Evolutionary conservation across 495 filamentous ascomycete species (phyloP).

Genomic region (Daldinia loculata): DNA sequence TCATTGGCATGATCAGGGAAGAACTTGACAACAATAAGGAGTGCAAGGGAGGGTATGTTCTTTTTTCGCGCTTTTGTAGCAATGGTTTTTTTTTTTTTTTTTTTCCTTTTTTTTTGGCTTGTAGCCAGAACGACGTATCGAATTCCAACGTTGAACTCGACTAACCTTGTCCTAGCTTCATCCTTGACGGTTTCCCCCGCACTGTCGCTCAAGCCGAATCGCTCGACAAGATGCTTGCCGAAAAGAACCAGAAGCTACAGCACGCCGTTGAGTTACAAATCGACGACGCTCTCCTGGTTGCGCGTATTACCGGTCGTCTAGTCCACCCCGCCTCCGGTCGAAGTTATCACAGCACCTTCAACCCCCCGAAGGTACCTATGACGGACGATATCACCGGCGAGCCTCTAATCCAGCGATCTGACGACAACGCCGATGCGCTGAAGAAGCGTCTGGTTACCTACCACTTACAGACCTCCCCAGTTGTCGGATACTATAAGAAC

Average conservation of each 20-base stretch:
- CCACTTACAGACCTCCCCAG: slow-evolving; percentile 91
- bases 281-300: slow-evolving; percentile 90
- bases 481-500: slow-evolving; percentile 94
- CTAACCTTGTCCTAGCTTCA: slow-evolving; percentile 72
- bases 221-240: slow-evolving; percentile 87
- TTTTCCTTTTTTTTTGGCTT: background rate
- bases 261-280: slow-evolving; percentile 97
- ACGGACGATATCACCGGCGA: slow-evolving; percentile 97
- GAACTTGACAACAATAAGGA: slow-evolving; percentile 93
- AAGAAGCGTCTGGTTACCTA: slow-evolving; percentile 95
- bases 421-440: slow-evolving; percentile 97
- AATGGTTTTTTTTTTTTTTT: too few relatives aligned
- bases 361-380: slow-evolving; percentile 94
- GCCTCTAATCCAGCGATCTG: slow-evolving; percentile 92
- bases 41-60: slow-evolving; percentile 91
- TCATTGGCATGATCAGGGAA: slow-evolving; percentile 98
- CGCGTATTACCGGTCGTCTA: slow-evolving; percentile 95
- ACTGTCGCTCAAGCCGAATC: slow-evolving; percentile 95
- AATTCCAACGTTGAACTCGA: background rate
- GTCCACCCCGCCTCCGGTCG: slow-evolving; percentile 95
- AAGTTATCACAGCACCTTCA: slow-evolving; percentile 97
- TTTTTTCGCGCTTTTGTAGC: slow-evolving; percentile 35
- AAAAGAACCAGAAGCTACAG: slow-evolving; percentile 78
- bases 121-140: background rate
- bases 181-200: slow-evolving; percentile 97